Evolutionary conservation across 1,284 basidiomycete species (phyloP), one percentile per base, ranked within the genome.

Genomic region (Malassezia sp.): DNA sequence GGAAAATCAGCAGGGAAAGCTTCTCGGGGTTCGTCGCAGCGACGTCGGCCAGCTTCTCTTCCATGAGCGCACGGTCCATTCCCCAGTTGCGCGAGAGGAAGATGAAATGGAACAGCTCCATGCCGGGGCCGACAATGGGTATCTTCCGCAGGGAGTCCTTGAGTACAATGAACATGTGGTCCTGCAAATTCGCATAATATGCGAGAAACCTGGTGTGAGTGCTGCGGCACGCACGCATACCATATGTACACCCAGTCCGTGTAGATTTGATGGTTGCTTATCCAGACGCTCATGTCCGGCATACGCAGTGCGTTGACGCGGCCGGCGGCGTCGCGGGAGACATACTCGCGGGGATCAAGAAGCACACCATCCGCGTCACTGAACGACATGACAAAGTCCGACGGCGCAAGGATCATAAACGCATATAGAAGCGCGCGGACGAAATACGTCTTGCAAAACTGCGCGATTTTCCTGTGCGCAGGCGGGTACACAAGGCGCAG

Each of bases 161-260:
- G 7, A 42, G 23, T 5, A 42, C 30, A 23, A 33, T 34, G 14
- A 26, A 35, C 9, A 35, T 17, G 12, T 28, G 14, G 11, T 15
- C 23, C 18, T 17, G 31, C 5, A 33, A 23, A 5, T 14, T 3
- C 3, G 31, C 32, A 29, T 10, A 24, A 15, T 12, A 3, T 6
- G 39, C 21, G 10, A 41, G 32, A 30, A 15, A 12, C 37, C 37
- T 38, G 12, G 4, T 4, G 10, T 38, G 5, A 27, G 24, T 2
- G n/a, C n/a, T n/a, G n/a, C n/a, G n/a, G n/a, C n/a, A 31, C 2
- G 12, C 23, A 7, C 6, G 27, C 37, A 14, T 27, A 40, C 41
- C 41, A 42, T 32, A 42, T 33, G 41, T 42, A 42, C 15, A 35
- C 31, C 41, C 41, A 42, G 28, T 42, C 41, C 5, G 41, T 42